Base-by-base conservation (phyloP, 805 yeast genomes). In the Hanseniaspora lachancei region DNA sequence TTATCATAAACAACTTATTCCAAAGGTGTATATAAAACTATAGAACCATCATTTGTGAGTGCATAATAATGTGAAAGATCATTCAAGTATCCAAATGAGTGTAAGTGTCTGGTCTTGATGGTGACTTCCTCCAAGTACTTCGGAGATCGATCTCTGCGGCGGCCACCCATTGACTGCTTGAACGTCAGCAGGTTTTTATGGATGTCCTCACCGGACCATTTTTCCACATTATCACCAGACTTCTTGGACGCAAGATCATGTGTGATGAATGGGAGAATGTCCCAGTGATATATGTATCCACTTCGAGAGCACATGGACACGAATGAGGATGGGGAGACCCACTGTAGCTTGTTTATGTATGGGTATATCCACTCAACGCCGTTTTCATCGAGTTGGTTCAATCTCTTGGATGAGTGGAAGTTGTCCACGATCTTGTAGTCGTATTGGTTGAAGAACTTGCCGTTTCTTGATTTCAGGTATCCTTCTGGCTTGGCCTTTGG, bases 361-460 rank as follows among this genome's bases (percentile, higher is more conserved):
- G 56, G 56, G 24, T 46, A 46, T 16, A 52, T 36, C 56, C 56
- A 52, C 20, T 52, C 56, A 36, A 52, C 56, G 27, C 56, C 56
- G 18, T 52, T 52, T 27, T 52, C 56, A 46, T 52, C 56, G 10
- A 52, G 18, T 20, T 18, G 32, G 20, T 46, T 52, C 23, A 52
- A 4, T 29, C 56, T 44, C 40, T 52, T 52, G 5, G 50, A 9
- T 2, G 49, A 21, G n/a, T 35, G 40, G 48, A 44, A 52, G 40
- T 52, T 52, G 21, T 46, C 50, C 9, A 52, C 40, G 2, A 52
- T 44, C 16, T 13, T 46, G 40, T 52, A 52, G 4, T 52, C 48
- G 24, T 46, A 52, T 13, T 39, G 38, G 16, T 29, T 13, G 38
- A 52, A 52, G 39, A 46, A 46, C 2, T 18, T n/a, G 5, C 39